Evolutionary conservation across 805 yeast species (phyloP).

Genomic region (Candida gorgasii): DNA sequence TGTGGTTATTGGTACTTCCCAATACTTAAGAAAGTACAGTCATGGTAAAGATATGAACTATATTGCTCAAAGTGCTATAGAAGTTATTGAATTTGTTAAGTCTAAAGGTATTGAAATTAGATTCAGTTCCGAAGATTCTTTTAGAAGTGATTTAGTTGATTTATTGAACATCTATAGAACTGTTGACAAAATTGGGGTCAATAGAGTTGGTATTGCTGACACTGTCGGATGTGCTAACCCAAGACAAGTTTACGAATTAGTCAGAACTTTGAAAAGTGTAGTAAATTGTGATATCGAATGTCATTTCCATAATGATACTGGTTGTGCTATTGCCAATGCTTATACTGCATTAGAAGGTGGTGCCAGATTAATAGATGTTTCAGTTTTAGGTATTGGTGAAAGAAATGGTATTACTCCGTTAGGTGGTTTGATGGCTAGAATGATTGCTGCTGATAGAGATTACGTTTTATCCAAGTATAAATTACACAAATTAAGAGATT

Average conservation of each 20-base stretch:
- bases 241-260: constrained; percentile 61
- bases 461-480: constrained; percentile 59
- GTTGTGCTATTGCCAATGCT: constrained; percentile 65
- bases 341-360: constrained; percentile 65
- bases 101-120: constrained; percentile 61
- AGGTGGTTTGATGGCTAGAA: constrained; percentile 64
- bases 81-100: constrained; percentile 61
- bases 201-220: constrained; percentile 65
- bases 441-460: constrained; percentile 62
- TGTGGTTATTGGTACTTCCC: constrained; percentile 61
- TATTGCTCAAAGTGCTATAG: constrained; percentile 56
- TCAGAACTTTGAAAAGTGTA: constrained; percentile 56
- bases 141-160: constrained; percentile 61
- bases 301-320: constrained; percentile 65
- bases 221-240: constrained; percentile 67
- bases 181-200: constrained; percentile 62
- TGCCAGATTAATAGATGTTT: constrained; percentile 58
- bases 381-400: constrained; percentile 63
- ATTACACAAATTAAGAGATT: constrained; percentile 55
- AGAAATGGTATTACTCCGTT: constrained; percentile 64
- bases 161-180: constrained; percentile 58
- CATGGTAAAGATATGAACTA: constrained; percentile 65
- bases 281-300: constrained; percentile 61
- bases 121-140: constrained; percentile 60
- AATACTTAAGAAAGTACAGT: constrained; percentile 54